These are phyloP conservation scores for Lophiotrema nucula DNA, from an alignment of 495 filamentous ascomycete species.

Conservation along the genomic window DNA sequence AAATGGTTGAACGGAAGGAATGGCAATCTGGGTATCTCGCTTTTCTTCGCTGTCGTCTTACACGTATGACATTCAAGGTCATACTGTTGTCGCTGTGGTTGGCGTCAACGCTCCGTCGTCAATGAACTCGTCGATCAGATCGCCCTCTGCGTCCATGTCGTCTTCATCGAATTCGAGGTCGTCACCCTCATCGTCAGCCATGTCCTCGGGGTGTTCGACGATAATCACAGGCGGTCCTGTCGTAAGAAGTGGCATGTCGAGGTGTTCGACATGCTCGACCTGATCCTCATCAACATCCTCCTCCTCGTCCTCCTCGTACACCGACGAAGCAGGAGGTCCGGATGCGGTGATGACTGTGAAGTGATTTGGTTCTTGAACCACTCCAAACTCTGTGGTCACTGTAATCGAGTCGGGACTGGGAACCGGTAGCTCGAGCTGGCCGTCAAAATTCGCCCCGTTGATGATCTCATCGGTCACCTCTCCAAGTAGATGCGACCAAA, in stretches of 20 bases:
- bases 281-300: background rate
- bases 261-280: background rate
- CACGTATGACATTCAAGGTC: too few relatives aligned
- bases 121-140: constrained; percentile 23
- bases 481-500: constrained; percentile 18
- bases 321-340: background rate
- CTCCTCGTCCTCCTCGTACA: background rate
- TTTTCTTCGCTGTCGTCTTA: too few relatives aligned
- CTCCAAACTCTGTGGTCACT: constrained; percentile 29
- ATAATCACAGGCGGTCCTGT: background rate
- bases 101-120: constrained; percentile 14
- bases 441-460: background rate
- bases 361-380: constrained; percentile 19
- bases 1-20: too few relatives aligned
- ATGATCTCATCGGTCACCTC: background rate
- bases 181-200: constrained; percentile 17
- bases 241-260: background rate
- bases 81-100: too few relatives aligned
- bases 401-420: constrained; percentile 28
- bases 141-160: constrained; percentile 21
- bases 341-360: constrained; percentile 10
- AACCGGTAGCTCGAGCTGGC: background rate
- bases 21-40: background rate
- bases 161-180: constrained; percentile 17
- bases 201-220: constrained; percentile 2